Evolutionary conservation across 352 stramenopile species (phyloP), one percentile per base, ranked within the genome.

Genomic region (Peronosclerospora sorghi): DNA sequence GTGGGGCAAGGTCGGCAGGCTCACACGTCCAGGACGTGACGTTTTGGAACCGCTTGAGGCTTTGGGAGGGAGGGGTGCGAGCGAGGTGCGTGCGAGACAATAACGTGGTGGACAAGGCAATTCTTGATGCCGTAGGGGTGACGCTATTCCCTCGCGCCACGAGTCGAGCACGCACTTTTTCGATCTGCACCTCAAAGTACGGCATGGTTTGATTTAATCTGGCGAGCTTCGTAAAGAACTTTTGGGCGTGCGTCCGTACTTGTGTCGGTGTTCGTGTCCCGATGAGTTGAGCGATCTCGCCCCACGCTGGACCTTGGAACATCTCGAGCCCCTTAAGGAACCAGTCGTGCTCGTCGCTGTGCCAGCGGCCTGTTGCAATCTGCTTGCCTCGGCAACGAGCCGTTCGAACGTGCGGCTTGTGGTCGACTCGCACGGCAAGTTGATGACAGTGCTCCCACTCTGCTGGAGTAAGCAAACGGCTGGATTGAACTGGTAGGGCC

Each of bases 171-270:
- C 75, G 72, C 42, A 85, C 75, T 45, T 74, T 77, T 39, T 81
- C 54, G 49, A 88, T 88, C 60, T 88, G 70, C 43, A 37, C 59
- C 43, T 84, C 75, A 42, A 88, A 88, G 52, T 84, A 72, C 26
- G 75, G 73, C 46, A 88, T 62, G 35, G 68, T 74, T 44, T 83
- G 71, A 46, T 82, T 80, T 26, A 70, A 59, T n/a, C 72, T 65
- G 27, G 74, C 76, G 32, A 94, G 56, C 53, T 90, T 91, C 32
- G 74, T 85, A 51, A 94, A 94, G 59, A 89, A 93, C 60, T 93
- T 93, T 48, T 93, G 81, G 14, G 81, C 81, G 49, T 93, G 81
- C 3, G 77, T 90, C 9, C 81, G 78, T 43, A 89, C 78, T 46
- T 93, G 81, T 8, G 82, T 86, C 19, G 80, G 85, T 17, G 78